Conservation (phyloP, 257 asterid genomes). For the Solanum sparsipilum region DNA sequence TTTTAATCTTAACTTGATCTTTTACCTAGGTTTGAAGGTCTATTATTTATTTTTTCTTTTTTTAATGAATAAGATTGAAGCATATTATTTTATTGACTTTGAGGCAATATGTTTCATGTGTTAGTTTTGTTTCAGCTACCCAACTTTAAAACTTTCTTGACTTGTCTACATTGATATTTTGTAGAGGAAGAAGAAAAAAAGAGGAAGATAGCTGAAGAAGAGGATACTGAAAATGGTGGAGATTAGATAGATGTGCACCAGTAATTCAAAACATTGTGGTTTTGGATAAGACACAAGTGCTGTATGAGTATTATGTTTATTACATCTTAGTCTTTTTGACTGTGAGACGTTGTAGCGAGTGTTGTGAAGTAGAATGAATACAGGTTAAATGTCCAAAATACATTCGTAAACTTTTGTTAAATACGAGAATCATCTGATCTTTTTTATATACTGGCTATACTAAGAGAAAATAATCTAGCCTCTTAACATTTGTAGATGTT, state of each 20-base stretch:
- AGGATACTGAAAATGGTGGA: neutral
- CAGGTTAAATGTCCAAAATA: neutral
- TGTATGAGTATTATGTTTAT: neutral
- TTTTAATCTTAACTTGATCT: neutral
- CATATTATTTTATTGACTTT: neutral
- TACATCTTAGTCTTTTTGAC: neutral
- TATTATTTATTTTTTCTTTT: neutral
- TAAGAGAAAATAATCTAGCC: neutral
- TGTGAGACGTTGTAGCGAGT: neutral
- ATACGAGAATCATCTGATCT: neutral
- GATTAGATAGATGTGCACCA: neutral
- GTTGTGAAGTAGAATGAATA: neutral
- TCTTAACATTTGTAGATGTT: neutral
- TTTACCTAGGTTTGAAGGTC: neutral
- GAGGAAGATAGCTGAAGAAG: conserved; percentile 19
- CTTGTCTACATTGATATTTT: neutral
- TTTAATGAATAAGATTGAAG: neutral
- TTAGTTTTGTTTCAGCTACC: neutral
- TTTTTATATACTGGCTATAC: neutral
- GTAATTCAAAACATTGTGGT: neutral
- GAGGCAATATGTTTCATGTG: neutral
- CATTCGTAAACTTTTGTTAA: neutral
- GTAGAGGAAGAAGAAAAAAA: conserved; percentile 17
- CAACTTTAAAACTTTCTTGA: neutral
- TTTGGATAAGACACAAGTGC: neutral